Evolutionary conservation across 306 rosid species (phyloP).

Genomic region (Vigna hirtella): DNA sequence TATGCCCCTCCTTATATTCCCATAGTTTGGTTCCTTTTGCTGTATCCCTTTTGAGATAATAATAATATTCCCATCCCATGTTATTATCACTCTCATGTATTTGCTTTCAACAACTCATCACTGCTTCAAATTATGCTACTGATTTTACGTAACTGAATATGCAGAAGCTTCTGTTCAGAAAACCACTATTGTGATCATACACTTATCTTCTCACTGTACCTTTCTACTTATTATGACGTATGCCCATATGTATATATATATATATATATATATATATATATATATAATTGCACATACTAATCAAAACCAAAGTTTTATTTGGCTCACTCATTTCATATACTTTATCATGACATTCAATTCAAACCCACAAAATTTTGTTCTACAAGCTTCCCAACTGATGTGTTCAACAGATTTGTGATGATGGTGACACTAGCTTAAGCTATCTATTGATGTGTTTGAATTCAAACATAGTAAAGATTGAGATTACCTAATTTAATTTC

Average conservation of each 20-base stretch:
- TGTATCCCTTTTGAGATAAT: slow-evolving; percentile 69
- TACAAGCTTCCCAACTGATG: slow-evolving; percentile 42
- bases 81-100: slow-evolving; percentile 44
- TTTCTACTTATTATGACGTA: slow-evolving; percentile 44
- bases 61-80: slow-evolving; percentile 56
- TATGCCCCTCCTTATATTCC: slow-evolving; percentile 84
- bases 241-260: slow-evolving; percentile 5
- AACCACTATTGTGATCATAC: slow-evolving; percentile 43
- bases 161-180: slow-evolving; percentile 50
- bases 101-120: slow-evolving; percentile 35
- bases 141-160: slow-evolving; percentile 44
- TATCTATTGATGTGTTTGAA: slow-evolving; percentile 49
- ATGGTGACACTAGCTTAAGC: slow-evolving; percentile 46
- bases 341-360: slow-evolving; percentile 42
- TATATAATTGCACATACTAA: background rate
- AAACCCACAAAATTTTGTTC: slow-evolving; percentile 36
- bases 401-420: slow-evolving; percentile 39
- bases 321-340: slow-evolving; percentile 36
- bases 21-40: slow-evolving; percentile 65
- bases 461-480: slow-evolving; percentile 46
- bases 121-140: slow-evolving; percentile 46
- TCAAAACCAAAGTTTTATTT: background rate
- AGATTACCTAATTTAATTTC: slow-evolving; percentile 33
- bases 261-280: background rate
- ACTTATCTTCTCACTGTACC: slow-evolving; percentile 42